Evolutionary conservation across 768 basidiomycete genomes (phyloP).

Genomic region (Amanita exitialis): DNA sequence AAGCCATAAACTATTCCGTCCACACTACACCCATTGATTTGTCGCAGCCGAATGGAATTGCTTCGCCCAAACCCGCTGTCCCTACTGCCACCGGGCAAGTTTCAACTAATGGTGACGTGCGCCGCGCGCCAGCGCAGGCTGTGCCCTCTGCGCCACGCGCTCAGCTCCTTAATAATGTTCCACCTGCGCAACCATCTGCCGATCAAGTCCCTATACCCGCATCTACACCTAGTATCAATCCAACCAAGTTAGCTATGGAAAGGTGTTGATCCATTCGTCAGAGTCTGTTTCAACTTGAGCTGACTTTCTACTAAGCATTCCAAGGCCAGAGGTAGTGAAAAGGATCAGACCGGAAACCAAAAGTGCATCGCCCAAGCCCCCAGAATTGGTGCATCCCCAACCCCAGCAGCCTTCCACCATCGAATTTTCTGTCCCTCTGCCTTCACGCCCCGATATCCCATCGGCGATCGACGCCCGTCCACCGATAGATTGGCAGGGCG

Average conservation of each 20-base stretch:
- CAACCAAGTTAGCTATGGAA: conserved; percentile 57
- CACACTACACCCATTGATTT: background rate
- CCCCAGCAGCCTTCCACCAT: background rate
- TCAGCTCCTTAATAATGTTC: conserved; percentile 28
- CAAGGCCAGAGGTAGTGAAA: conserved; percentile 73
- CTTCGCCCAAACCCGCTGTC: conserved; percentile 20
- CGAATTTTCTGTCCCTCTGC: background rate
- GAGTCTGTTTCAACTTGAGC: background rate
- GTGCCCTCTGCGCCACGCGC: conserved; percentile 51
- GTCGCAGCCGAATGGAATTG: conserved; percentile 18
- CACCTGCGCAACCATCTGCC: conserved; percentile 15
- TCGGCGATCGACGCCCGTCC: background rate
- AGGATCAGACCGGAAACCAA: conserved; percentile 36
- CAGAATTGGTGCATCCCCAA: background rate
- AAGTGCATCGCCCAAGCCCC: conserved; percentile 10
- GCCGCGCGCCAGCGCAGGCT: conserved; percentile 24
- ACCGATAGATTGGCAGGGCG: background rate
- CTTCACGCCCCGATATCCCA: background rate
- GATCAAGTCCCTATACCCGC: conserved; percentile 16
- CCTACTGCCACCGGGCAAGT: background rate
- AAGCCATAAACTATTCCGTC: conserved; percentile 4
- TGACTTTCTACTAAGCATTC: conserved; percentile 36
- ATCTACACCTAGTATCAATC: conserved; percentile 14
- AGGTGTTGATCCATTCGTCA: conserved; percentile 31
- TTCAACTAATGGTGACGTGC: conserved; percentile 18